A percentile compares a stretch with the other conserved stretches of the same genome.
Conservation (phyloP, 1,139 yeast species). For the Komagataea norvegica region DNA sequence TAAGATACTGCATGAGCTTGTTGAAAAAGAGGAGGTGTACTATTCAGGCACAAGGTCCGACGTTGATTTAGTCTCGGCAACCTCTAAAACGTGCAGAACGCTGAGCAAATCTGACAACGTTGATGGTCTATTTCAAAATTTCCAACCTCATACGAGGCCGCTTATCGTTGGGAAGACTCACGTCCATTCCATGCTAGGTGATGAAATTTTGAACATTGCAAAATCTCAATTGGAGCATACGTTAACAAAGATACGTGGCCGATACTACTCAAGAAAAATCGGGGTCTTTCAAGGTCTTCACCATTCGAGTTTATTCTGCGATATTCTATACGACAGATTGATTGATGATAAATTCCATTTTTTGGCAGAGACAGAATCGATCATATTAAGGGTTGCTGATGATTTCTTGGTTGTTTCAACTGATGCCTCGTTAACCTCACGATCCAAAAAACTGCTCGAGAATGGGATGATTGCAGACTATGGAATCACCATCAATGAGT, state of each 20-base stretch:
- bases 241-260: slow-evolving; percentile 32
- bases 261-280: slow-evolving; percentile 41
- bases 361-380: slow-evolving; percentile 28
- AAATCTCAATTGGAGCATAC: slow-evolving; percentile 39
- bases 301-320: slow-evolving; percentile 71
- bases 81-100: not conserved
- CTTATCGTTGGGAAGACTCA: slow-evolving; percentile 3
- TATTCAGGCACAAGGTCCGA: slow-evolving; percentile 7
- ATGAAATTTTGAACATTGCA: slow-evolving; percentile 32
- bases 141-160: not conserved
- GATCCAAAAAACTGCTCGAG: slow-evolving; percentile 30
- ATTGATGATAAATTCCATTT: slow-evolving; percentile 41
- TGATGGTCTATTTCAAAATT: not conserved
- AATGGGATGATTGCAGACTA: slow-evolving; percentile 44
- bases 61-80: slow-evolving; percentile 5
- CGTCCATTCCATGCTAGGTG: slow-evolving; percentile 22
- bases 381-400: slow-evolving; percentile 70
- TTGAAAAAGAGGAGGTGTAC: slow-evolving; percentile 16
- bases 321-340: slow-evolving; percentile 64
- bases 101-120: not conserved
- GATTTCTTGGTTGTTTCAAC: slow-evolving; percentile 74
- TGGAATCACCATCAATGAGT: slow-evolving; percentile 56
- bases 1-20: slow-evolving; percentile 21
- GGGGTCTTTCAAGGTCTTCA: slow-evolving; percentile 91
- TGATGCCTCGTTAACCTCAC: slow-evolving; percentile 20